Evolutionary conservation across 768 basidiomycete species (phyloP), one percentile per base, ranked within the genome.

Genomic region (Xanthoconium stramineum): DNA sequence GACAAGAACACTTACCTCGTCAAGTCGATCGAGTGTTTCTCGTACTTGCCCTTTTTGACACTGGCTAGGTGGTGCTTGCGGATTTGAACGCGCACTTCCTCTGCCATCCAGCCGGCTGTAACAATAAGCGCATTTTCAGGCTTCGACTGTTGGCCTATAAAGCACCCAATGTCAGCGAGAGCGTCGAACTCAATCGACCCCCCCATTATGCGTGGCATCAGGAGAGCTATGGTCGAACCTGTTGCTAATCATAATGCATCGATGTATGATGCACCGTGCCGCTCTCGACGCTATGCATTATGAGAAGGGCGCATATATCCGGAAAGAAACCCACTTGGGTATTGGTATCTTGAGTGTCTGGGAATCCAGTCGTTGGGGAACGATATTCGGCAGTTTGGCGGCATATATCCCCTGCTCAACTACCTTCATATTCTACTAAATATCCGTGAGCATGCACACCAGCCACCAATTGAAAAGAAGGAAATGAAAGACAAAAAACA

Each of bases 331-430:
- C 14, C 59, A 91, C 91, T 85, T 91, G 42, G 91, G 88, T 68
- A 93, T 83, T 0, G 90, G 87, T 56, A 94, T 82, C 59, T 81
- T 88, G 60, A 94, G 79, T 2, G 91, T 93, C 42, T 85, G 80
- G 32, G 66, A 73, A 63, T 94, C 91, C 40, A 81, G 72, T 54
- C 78, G 78, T 61, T 93, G 91, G 5, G 91, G 91, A 0, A 84
- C 78, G 11, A 90, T 78, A 30, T 84, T 80, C 10, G 88, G 84
- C 37, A 92, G 74, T 59, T 88, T 87, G 5, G 88, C 85, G n/a
- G 82, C 79, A 62, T 91, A 90, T 7, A 94, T 72, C 0, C 81
- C 89, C 61, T 82, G 79, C 69, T 94, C 90, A 38, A 91, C 83
- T 37, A 77, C 75, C 74, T 91, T 92, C 66, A 88, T 72, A 50